These are phyloP conservation scores for Rachicladosporium sp. DNA, from an alignment of 2,329 filamentous ascomycete species.

Conservation along the genomic window DNA sequence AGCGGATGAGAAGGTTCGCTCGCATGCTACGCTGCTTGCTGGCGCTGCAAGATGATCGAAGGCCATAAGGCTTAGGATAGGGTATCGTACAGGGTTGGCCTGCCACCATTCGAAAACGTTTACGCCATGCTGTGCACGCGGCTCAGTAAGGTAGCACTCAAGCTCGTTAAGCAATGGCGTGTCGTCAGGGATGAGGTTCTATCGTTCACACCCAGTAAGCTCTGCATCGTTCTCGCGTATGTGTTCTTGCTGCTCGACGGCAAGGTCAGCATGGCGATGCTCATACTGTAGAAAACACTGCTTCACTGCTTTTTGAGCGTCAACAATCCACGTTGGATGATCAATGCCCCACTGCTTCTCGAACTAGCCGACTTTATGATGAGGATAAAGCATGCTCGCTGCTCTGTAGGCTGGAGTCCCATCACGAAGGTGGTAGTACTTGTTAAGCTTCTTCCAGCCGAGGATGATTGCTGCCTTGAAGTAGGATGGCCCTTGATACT, in stretches of 20 bases:
- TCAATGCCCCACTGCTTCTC: constrained; percentile 1
- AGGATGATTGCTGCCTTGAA: not conserved
- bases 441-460: constrained; percentile 4
- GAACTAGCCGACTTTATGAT: constrained; percentile 1
- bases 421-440: constrained; percentile 5
- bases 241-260: too few relatives aligned
- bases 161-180: too few relatives aligned
- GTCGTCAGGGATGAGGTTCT: too few relatives aligned
- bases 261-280: too few relatives aligned
- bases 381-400: constrained; percentile 4
- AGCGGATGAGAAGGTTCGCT: not conserved
- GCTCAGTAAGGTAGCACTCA: too few relatives aligned
- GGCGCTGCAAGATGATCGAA: constrained; percentile 3
- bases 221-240: too few relatives aligned
- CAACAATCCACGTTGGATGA: not conserved
- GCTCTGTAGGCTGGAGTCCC: constrained; percentile 3
- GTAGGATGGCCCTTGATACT: too few relatives aligned
- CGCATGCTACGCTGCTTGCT: not conserved
- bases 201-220: too few relatives aligned
- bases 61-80: not conserved
- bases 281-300: too few relatives aligned
- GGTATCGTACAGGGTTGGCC: too few relatives aligned
- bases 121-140: too few relatives aligned
- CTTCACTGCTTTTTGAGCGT: not conserved
- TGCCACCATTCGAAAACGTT: too few relatives aligned